Conservation (phyloP, 345 rosid species). For the Capsella bursapastoris region DNA sequence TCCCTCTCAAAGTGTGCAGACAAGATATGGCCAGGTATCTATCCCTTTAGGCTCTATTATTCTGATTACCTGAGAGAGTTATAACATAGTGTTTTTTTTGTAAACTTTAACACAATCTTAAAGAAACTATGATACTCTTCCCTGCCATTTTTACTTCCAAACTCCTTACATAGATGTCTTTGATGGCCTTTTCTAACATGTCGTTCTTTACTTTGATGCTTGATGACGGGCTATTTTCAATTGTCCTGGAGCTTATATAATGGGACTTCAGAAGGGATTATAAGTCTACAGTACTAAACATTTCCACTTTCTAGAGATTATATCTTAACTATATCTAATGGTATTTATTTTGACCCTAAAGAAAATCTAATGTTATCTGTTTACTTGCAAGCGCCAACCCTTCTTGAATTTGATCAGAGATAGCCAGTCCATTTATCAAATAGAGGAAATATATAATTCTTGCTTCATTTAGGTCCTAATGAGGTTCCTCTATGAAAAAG, state of each 20-base stretch:
- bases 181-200: conserved; percentile 2
- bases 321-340: not conserved
- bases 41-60: conserved; percentile 19
- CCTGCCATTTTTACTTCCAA: not conserved
- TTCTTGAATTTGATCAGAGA: conserved; percentile 19
- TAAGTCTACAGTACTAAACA: not conserved
- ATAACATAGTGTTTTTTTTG: not conserved
- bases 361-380: not conserved
- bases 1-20: conserved; percentile 54
- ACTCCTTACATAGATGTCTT: not conserved
- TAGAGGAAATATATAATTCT: not conserved
- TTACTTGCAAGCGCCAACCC: not conserved
- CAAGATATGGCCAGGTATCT: conserved; percentile 68
- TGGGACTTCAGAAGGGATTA: conserved; percentile 17
- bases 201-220: not conserved
- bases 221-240: not conserved
- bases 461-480: not conserved
- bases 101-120: conserved; percentile 6
- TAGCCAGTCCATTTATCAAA: not conserved
- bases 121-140: not conserved
- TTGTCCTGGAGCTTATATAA: not conserved
- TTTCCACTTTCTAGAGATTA: not conserved
- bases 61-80: conserved; percentile 16
- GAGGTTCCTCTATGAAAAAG: conserved; percentile 8
- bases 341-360: too few species aligned